Percentiles rank a stretch among this genome's conserved stretches.
phyloP scores from a whole-genome alignment of 1,139 yeast genomes.

The Hansenula anomala region DNA sequence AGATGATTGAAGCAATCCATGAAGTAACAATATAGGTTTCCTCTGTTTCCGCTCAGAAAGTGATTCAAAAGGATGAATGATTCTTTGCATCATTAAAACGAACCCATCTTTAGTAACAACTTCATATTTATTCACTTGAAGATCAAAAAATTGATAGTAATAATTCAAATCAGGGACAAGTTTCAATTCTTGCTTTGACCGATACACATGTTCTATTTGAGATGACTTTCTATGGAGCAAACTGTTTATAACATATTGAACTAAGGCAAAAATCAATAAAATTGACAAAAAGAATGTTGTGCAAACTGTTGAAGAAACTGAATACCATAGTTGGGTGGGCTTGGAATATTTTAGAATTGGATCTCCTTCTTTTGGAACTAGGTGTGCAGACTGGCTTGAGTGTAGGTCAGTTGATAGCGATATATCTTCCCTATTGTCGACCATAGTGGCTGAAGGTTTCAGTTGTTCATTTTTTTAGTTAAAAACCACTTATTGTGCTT shows the following conservation, averaged over 20 bases:
- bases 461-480: no score
- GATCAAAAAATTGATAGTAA: slow-evolving; percentile 57
- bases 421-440: neutral
- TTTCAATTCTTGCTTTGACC: slow-evolving; percentile 24
- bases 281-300: slow-evolving; percentile 25
- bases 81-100: slow-evolving; percentile 56
- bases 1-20: slow-evolving; percentile 83
- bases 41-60: slow-evolving; percentile 25
- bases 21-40: slow-evolving; percentile 70
- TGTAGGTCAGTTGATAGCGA: neutral
- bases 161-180: slow-evolving; percentile 51
- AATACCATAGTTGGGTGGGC: slow-evolving; percentile 8
- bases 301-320: slow-evolving; percentile 22
- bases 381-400: neutral
- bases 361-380: slow-evolving; percentile 3
- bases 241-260: slow-evolving; percentile 8
- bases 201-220: slow-evolving; percentile 4
- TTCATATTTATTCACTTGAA: slow-evolving; percentile 53
- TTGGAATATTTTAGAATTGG: slow-evolving; percentile 1
- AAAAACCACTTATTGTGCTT: no score
- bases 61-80: slow-evolving; percentile 45
- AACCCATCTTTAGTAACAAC: slow-evolving; percentile 82
- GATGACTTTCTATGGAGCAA: slow-evolving; percentile 7
- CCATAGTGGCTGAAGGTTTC: no score
- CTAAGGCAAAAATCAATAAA: slow-evolving; percentile 27